Evolutionary conservation across 441 rosid species (phyloP), one percentile per base, ranked within the genome.

Genomic region (Populus trichocarpa): DNA sequence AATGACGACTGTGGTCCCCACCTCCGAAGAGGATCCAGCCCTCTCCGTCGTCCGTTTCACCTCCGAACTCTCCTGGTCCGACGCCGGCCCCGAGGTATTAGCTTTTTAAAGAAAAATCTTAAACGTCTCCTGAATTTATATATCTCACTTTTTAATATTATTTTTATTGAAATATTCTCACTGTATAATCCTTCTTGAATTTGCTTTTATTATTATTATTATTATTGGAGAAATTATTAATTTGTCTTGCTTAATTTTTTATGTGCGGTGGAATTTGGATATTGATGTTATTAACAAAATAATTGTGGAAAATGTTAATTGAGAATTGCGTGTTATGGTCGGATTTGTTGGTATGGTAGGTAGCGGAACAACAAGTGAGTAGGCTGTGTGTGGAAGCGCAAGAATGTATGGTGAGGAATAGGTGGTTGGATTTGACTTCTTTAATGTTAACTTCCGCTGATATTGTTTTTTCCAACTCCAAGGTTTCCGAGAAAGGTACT

Each of bases 1-100:
- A 61, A 86, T 97, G 99, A 87, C 97, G 80, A 93, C 97, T 67
- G 83, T 97, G 53, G 96, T 97, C 57, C 99, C 97, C 2, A 93
- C 96, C 76, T 92, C 99, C 74, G 99, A 97, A 80, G 99, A 97
- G 72, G 97, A 95, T 78, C 97, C 98, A 1, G 89, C 89, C 13
- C 96, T 97, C 85, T 79, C 97, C 67, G 96, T 95, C 72, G 99
- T 95, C 64, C 97, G 90, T 63, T 95, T 90, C 88, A 90, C 98
- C 64, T 90, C 99, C 59, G 97, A 95, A 79, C 94, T 95, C 67
- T 85, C 99, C 69, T 95, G 99, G 99, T 96, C 96, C 23, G 99
- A 97, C 81, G 99, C 99, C 67, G 99, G 98, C 83, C 93, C 97
- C 22, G 99, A 94, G 97, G 99, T 94, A 53, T 32, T 13, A 26